A percentile compares a stretch with the other conserved stretches of the same genome.
Evolutionary conservation across 2,329 filamentous ascomycete genomes (phyloP).

Genomic region (Colletotrichum sp.): DNA sequence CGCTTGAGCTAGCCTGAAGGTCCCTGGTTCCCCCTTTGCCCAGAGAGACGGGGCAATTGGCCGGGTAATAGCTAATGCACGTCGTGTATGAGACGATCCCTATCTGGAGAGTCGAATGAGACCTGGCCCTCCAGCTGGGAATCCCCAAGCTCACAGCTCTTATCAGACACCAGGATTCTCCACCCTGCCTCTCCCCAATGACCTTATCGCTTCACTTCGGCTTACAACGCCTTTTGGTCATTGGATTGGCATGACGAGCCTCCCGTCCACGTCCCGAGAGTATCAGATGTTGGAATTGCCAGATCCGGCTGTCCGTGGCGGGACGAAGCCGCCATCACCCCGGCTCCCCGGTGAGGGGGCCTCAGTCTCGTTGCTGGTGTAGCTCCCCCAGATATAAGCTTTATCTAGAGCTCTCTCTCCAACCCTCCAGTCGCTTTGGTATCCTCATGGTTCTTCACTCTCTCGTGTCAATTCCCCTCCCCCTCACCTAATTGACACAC

Average conservation of each 20-base stretch:
- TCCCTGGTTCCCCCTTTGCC: background rate
- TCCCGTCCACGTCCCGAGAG: background rate
- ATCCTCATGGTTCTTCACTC: background rate
- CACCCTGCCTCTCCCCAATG: background rate
- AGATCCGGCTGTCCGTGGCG: background rate
- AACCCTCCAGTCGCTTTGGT: background rate
- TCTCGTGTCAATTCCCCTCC: background rate
- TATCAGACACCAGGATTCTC: background rate
- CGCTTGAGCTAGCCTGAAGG: background rate
- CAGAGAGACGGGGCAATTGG: background rate
- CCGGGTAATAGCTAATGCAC: background rate
- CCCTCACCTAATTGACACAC: background rate
- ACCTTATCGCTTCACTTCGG: background rate
- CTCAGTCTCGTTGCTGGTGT: background rate
- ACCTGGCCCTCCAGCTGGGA: background rate
- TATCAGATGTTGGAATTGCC: background rate
- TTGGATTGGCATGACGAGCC: slow-evolving; percentile 5
- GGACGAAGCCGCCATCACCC: background rate
- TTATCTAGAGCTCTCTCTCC: slow-evolving; percentile 3
- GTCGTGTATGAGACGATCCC: background rate
- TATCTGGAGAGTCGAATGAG: background rate
- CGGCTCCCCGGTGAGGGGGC: background rate
- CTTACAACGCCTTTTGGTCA: background rate
- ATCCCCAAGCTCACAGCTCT: background rate
- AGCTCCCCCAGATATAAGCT: background rate